Base-by-base conservation (phyloP, 1,139 yeast genomes). In the Yamadazyma pseudoaaseri region DNA sequence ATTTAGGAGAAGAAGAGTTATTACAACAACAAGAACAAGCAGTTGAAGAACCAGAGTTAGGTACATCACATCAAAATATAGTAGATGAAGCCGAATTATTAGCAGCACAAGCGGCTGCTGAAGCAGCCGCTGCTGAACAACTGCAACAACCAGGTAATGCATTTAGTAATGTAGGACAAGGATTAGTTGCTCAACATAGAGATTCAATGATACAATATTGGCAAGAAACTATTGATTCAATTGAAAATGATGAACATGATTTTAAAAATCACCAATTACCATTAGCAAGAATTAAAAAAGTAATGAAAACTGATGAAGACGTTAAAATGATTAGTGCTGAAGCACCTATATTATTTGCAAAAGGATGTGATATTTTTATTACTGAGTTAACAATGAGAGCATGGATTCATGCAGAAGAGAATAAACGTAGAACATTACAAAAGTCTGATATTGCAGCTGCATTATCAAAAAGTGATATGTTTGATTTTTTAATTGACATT, bases 371-470 rank as follows among this genome's bases (percentile, higher is more conserved):
- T 56, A 82, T 92, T 27, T 92, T 92, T 60, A 92, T 92, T 44
- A 90, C 97, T 0, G 98, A 92, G 58, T 70, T 92, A 37, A 90
- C 98, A 9, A 89, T 92, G 97, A 72, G 98, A 40, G 97, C 98
- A 3, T 92, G 98, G 98, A 87, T 92, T 42, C 96, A 90, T 50
- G 97, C 97, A 1, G 97, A 92, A 57, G 96, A 87, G 51, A 87
- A 86, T 62, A 92, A 92, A 55, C 75, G 98, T 46, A 71, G 98
- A 44, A 92, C 98, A 8, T 65, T 92, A 41, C 98, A 92, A 60
- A 83, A 90, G 51, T 82, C 90, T 2, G 98, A 92, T 55, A 89
- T 92, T 43, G 96, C 97, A 2, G 94, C 95, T 23, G 98, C 98
- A 2, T 70, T 92, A 41, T 94, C 92, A 43, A 87, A 86, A 55